Conservation (phyloP, 2,329 filamentous ascomycete species). For the Aureobasidium sp. region DNA sequence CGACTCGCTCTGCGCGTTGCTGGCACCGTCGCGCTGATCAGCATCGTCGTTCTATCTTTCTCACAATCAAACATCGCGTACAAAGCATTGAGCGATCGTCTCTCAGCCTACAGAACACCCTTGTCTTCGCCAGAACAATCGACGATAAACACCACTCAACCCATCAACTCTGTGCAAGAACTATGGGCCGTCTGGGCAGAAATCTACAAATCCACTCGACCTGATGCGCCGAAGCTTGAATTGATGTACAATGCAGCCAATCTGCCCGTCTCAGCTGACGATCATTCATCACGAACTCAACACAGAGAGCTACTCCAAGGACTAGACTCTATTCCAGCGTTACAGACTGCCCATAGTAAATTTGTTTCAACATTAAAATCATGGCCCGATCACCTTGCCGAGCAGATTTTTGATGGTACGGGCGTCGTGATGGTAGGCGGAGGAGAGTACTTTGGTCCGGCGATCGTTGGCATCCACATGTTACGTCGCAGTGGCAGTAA, state of each 20-base stretch:
- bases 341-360: slow-evolving; percentile 16
- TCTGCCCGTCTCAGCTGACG: not conserved
- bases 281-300: not conserved
- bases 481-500: slow-evolving; percentile 36
- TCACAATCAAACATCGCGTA: not conserved
- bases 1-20: not conserved
- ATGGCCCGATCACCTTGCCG: slow-evolving; percentile 5
- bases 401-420: slow-evolving; percentile 18
- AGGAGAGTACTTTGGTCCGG: slow-evolving; percentile 36
- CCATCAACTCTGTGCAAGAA: not conserved
- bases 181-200: not conserved
- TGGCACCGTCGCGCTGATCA: not conserved
- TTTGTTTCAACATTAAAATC: slow-evolving; percentile 5
- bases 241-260: slow-evolving; percentile 3
- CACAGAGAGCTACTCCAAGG: not conserved
- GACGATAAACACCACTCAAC: not conserved
- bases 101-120: not conserved
- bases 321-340: slow-evolving; percentile 12
- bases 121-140: not conserved
- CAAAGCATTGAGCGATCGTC: not conserved
- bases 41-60: not conserved
- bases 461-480: slow-evolving; percentile 40
- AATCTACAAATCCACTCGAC: not conserved
- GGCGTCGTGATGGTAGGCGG: slow-evolving; percentile 36
- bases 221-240: not conserved